Evolutionary conservation across 371 early-diverging fungal genomes (phyloP), one percentile per base, ranked within the genome.

Genomic region (Mortierella sp.): DNA sequence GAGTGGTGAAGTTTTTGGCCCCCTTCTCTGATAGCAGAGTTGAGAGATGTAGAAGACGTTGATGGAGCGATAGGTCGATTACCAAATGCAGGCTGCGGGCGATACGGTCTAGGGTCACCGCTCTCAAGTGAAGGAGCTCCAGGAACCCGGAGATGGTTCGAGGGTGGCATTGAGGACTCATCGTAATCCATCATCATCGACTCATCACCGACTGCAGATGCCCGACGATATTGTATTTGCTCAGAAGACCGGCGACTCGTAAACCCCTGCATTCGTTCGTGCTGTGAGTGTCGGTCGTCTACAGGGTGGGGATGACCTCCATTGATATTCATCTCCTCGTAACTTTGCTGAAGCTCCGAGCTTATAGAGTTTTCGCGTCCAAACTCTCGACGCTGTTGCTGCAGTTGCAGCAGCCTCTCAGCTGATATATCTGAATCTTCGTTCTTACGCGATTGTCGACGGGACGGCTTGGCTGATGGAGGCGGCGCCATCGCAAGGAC

Each of bases 151-250:
- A 68, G 67, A 26, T 63, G 75, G 24, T 63, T 37, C 3, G 72
- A 28, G 6, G 75, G 69, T 18, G 51, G 51, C 67, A 72, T 64
- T 32, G 58, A 57, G 1, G 80, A 37, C 6, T 68, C 72, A n/a
- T 75, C 81, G 37, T 75, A 66, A n/a, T 80, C 81, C 66, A 75
- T 68, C 63, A 59, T 62, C 9, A 72, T 52, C 10, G 81, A 66
- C n/a, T 73, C 72, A 5, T 69, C 66, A 0, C 68, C 74, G 1
- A 32, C 62, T 9, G 32, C n/a, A 5, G 66, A 75, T 3, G 72
- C 62, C 2, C 71, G 79, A 32, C 68, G 73, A 40, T 51, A 58
- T 16, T 58, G 67, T 0, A 39, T 52, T 9, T 62, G 67, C 8
- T 59, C 52, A 20, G 74, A 78, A 8, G 69, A 40, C 1, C 78